A percentile compares a stretch with the other conserved stretches of the same genome.
Evolutionary conservation across 2,329 filamentous ascomycete species (phyloP).

Genomic region (Pseudogymnoascus sp.): DNA sequence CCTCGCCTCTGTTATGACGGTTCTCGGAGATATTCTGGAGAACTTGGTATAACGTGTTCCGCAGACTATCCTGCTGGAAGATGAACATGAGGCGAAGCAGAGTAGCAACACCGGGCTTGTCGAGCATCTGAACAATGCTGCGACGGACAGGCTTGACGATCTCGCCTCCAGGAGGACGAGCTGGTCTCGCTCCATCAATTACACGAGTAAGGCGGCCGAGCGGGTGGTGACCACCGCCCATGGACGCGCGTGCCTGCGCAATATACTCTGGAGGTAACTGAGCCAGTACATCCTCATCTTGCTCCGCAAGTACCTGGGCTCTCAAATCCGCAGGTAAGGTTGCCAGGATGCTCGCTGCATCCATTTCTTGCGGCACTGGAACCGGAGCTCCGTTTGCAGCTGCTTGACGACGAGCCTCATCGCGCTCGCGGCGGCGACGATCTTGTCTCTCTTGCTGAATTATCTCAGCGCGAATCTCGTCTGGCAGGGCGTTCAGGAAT

Average conservation of each 20-base stretch:
- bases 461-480: slow-evolving; percentile 83
- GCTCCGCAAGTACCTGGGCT: slow-evolving; percentile 81
- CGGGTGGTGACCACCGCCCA: not conserved
- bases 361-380: slow-evolving; percentile 63
- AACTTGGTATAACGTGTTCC: slow-evolving; percentile 75
- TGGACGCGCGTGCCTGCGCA: slow-evolving; percentile 65
- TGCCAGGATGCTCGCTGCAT: slow-evolving; percentile 83
- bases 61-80: slow-evolving; percentile 79
- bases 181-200: slow-evolving; percentile 35
- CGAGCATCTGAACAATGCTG: slow-evolving; percentile 89
- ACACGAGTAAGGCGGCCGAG: slow-evolving; percentile 32
- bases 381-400: slow-evolving; percentile 36
- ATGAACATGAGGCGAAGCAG: slow-evolving; percentile 97
- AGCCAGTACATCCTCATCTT: slow-evolving; percentile 79
- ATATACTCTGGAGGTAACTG: slow-evolving; percentile 79
- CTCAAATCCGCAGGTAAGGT: slow-evolving; percentile 80
- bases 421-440: slow-evolving; percentile 77
- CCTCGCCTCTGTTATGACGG: slow-evolving; percentile 88
- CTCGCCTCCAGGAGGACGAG: slow-evolving; percentile 38
- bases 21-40: slow-evolving; percentile 92
- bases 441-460: slow-evolving; percentile 85
- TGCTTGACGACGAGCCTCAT: slow-evolving; percentile 65
- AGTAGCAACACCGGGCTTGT: slow-evolving; percentile 93
- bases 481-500: slow-evolving; percentile 85
- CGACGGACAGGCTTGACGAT: slow-evolving; percentile 59